Base-by-base conservation (phyloP, 2,329 filamentous ascomycete genomes). In the Paecilomyces niveus region DNA sequence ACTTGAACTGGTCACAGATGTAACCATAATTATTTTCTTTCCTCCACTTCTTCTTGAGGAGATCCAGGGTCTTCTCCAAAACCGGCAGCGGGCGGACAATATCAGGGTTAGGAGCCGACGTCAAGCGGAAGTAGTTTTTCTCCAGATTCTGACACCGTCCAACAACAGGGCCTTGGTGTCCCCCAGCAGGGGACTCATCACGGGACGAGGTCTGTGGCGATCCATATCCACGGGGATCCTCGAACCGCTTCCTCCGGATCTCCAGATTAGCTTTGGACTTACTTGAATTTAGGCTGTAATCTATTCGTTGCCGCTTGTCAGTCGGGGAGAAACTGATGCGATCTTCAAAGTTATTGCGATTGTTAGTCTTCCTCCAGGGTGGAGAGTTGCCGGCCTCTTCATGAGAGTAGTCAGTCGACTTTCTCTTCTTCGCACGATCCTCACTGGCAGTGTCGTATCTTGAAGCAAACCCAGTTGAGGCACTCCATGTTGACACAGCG, bases 1-100 rank as follows among this genome's bases (percentile, higher is more conserved):
- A 97, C 76, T 99, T 99, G 83, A 99, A 96, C 82, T 99, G 94
- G 73, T 99, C 92, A 84, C 94, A 97, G 63, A 97, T 96, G 77
- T 97, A 99, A 66, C 86, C 87, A 76, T 99, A 99, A 77, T 97
- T 96, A 77, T 87, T 88, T 68, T 97, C 92, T 66, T 87, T 85
- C 71, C 87, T 89, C 94, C 94, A 99, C 78, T 96, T 97, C 79
- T 88, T 89, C 80, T 96, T 95, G 63, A 99, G 79, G 54, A 95
- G 79, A 65, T 95, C 90, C 74, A 99, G 77, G 5, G 93, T 92
- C 76, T 94, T 87, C 65, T 88, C 86, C 63, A 99, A 78, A 22
- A 99, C 81, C 54, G 78, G 77, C 70, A 96, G 82, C 22, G 94
- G 94, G 53, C 94, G 92, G 55, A 99, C 94, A 67, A 88, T 88